phyloP scores from a whole-genome alignment of 345 rosid genomes.

The Luvunga scandens region DNA sequence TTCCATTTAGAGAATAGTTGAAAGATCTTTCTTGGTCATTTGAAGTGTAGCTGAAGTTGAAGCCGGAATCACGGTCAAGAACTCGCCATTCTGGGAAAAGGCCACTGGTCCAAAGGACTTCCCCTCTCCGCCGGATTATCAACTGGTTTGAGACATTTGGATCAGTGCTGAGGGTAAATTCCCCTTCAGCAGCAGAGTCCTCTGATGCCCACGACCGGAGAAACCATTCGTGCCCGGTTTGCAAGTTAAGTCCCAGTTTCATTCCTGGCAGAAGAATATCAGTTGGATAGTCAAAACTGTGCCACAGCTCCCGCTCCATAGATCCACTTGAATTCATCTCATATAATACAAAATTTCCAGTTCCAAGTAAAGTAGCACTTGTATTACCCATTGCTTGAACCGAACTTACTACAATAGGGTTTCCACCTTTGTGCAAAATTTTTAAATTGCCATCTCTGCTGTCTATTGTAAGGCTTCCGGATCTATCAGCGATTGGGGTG shows the following conservation, averaged over 20 bases:
- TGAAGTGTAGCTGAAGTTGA: conserved; percentile 15
- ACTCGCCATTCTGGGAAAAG: neutral
- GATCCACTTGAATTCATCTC: conserved; percentile 31
- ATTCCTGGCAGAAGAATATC: conserved; percentile 34
- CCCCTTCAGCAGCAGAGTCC: conserved; percentile 24
- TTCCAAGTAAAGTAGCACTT: conserved; percentile 24
- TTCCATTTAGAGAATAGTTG: conserved; percentile 1
- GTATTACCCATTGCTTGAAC: conserved; percentile 17
- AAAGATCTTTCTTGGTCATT: conserved; percentile 25
- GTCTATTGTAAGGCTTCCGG: neutral
- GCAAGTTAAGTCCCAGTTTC: conserved; percentile 36
- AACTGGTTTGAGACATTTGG: conserved; percentile 20
- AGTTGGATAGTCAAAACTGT: conserved; percentile 6
- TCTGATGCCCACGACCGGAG: conserved; percentile 29
- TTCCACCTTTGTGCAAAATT: neutral
- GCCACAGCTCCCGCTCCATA: neutral
- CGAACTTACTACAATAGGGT: conserved; percentile 12
- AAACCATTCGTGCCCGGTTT: conserved; percentile 33
- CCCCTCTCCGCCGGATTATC: conserved; percentile 23
- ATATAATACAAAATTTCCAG: conserved; percentile 40
- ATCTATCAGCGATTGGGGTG: neutral
- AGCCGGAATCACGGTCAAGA: neutral
- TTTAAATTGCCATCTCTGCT: conserved; percentile 1
- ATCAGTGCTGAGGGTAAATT: conserved; percentile 28
- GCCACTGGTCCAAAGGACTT: conserved; percentile 26